Percentiles rank a stretch among this genome's conserved stretches.
phyloP scores from a whole-genome alignment of 1,284 basidiomycete species.

The Rhizopogon parksii region DNA sequence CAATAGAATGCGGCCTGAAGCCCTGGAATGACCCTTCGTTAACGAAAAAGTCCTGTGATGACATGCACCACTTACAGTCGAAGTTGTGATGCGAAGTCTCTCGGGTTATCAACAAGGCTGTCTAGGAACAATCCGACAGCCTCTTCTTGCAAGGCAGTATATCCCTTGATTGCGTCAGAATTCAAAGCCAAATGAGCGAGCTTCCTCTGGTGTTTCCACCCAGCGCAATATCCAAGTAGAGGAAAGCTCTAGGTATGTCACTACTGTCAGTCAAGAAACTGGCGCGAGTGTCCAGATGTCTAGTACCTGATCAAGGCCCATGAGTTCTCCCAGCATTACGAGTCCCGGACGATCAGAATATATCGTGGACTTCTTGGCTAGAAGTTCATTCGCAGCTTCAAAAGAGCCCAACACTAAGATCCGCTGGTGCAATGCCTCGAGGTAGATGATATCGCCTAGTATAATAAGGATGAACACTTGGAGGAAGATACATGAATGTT shows the following conservation, averaged over 20 bases:
- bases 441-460: neutral
- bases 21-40: constrained; percentile 7
- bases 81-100: constrained; percentile 20
- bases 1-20: constrained; percentile 20
- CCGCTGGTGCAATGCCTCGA: neutral
- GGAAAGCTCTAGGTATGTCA: constrained; percentile 14
- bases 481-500: no score
- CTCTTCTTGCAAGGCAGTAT: constrained; percentile 18
- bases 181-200: constrained; percentile 21
- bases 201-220: constrained; percentile 22
- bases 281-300: neutral
- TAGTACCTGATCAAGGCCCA: constrained; percentile 27
- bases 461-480: neutral
- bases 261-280: neutral
- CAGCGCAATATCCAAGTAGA: constrained; percentile 20
- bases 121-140: constrained; percentile 12
- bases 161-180: constrained; percentile 19
- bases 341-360: constrained; percentile 16
- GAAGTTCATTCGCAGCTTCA: constrained; percentile 8
- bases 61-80: constrained; percentile 18
- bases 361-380: constrained; percentile 13
- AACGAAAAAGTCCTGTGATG: neutral
- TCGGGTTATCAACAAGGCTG: constrained; percentile 15
- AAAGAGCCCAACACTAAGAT: neutral
- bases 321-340: constrained; percentile 28